Percentiles rank a stretch among this genome's conserved stretches.
phyloP scores from a whole-genome alignment of 2,329 filamentous ascomycete genomes.

The Fusarium sp. region DNA sequence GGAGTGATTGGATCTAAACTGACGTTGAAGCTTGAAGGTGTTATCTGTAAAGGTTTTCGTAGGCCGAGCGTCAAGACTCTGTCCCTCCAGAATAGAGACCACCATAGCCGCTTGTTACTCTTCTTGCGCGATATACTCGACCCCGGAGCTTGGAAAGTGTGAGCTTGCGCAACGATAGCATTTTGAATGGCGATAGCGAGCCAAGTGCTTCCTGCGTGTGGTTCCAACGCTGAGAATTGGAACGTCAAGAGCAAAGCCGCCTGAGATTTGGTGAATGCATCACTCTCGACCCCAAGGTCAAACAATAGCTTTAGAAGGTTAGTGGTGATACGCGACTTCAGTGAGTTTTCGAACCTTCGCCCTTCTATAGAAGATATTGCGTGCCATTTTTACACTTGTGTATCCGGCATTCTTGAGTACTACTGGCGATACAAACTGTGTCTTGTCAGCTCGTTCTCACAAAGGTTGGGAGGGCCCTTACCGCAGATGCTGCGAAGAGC shows the following conservation, averaged over 20 bases:
- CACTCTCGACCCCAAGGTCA: constrained; percentile 23
- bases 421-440: constrained; percentile 26
- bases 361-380: constrained; percentile 32
- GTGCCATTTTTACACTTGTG: constrained; percentile 26
- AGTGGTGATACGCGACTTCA: rapidly evolving
- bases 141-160: constrained; percentile 18
- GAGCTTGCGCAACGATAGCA: constrained; percentile 26
- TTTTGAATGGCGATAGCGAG: constrained; percentile 32
- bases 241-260: constrained; percentile 30
- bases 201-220: constrained; percentile 33
- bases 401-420: constrained; percentile 37
- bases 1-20: background rate
- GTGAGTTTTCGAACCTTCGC: background rate
- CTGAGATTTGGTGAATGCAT: constrained; percentile 28
- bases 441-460: background rate
- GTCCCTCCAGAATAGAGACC: constrained; percentile 24
- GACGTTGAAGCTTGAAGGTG: constrained; percentile 12
- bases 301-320: constrained; percentile 9
- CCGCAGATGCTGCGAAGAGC: constrained; percentile 34
- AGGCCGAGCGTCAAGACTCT: constrained; percentile 6
- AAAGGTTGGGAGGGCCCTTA: background rate
- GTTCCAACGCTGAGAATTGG: constrained; percentile 32
- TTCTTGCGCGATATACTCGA: constrained; percentile 1
- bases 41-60: constrained; percentile 12
- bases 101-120: constrained; percentile 22